These are phyloP conservation scores for Pythium brassicae DNA, from an alignment of 352 stramenopile genomes.

Conservation along the genomic window DNA sequence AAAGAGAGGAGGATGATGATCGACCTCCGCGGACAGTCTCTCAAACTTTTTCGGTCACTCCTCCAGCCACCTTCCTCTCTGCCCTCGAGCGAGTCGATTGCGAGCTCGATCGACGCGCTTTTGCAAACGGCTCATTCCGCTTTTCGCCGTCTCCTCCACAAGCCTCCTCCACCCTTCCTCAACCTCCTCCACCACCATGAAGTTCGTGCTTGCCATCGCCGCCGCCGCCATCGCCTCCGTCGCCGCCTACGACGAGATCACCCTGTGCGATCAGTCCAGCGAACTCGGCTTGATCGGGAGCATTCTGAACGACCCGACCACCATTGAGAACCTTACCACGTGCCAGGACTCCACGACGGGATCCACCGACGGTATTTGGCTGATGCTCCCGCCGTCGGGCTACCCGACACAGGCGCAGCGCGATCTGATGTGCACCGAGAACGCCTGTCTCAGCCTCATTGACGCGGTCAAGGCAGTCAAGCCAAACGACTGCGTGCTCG, in stretches of 20 bases:
- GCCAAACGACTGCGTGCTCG: conserved; percentile 25
- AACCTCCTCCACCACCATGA: background rate
- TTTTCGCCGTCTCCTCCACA: conserved; percentile 8
- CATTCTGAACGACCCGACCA: no score
- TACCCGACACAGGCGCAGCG: conserved; percentile 18
- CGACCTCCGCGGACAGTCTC: no score
- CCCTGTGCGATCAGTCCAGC: no score
- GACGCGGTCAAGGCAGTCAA: conserved; percentile 14
- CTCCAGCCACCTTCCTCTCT: no score
- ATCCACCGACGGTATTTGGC: conserved; percentile 25
- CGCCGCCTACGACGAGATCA: conserved; percentile 2
- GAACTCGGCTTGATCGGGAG: no score
- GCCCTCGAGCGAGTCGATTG: no score
- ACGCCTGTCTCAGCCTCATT: conserved; percentile 23
- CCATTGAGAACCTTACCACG: conserved; percentile 9
- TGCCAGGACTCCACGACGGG: conserved; percentile 23
- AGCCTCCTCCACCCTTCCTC: background rate
- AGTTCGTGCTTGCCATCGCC: conserved; percentile 1
- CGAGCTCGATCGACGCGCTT: background rate
- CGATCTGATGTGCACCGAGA: conserved; percentile 23
- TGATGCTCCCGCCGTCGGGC: conserved; percentile 24
- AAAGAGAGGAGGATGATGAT: no score
- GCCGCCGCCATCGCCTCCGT: background rate
- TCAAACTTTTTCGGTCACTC: no score
- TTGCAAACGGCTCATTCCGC: conserved; percentile 3